Conservation (phyloP, 768 basidiomycete species). For the Phanerochaete sordida region DNA sequence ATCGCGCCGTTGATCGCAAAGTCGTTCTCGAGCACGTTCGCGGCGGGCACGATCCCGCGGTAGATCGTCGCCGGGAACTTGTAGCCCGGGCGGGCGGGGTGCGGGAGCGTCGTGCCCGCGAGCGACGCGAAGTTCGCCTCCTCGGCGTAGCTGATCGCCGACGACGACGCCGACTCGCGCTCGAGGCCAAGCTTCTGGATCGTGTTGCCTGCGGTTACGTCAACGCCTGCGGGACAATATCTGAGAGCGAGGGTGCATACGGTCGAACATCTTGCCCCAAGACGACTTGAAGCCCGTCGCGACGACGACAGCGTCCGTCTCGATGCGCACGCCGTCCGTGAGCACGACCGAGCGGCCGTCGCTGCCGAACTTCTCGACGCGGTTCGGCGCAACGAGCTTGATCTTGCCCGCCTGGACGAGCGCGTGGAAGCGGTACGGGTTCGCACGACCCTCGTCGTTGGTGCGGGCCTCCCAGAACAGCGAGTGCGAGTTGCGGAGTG, state of each 20-base stretch:
- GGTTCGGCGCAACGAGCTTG: slow-evolving; percentile 41
- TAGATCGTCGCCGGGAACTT: slow-evolving; percentile 43
- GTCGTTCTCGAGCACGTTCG: slow-evolving; percentile 51
- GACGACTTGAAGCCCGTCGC: slow-evolving; percentile 61
- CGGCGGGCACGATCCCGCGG: slow-evolving; percentile 59
- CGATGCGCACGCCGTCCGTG: slow-evolving; percentile 36
- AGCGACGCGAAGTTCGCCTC: slow-evolving; percentile 29
- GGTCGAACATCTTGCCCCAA: slow-evolving; percentile 42
- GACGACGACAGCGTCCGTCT: slow-evolving; percentile 47
- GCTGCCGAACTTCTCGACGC: slow-evolving; percentile 32
- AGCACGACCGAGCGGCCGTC: slow-evolving; percentile 39
- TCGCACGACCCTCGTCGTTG: slow-evolving; percentile 50
- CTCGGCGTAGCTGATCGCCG: slow-evolving; percentile 14
- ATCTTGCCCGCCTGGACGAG: slow-evolving; percentile 50
- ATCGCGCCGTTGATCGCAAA: slow-evolving; percentile 66
- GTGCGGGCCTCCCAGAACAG: slow-evolving; percentile 42
- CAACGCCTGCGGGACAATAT: neutral
- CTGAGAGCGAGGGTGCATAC: slow-evolving; percentile 19
- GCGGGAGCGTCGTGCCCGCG: slow-evolving; percentile 26
- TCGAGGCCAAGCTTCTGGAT: slow-evolving; percentile 47
- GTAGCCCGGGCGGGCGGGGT: slow-evolving; percentile 25
- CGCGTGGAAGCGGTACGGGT: slow-evolving; percentile 44
- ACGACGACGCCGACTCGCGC: slow-evolving; percentile 29
- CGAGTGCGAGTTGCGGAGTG: slow-evolving; percentile 40
- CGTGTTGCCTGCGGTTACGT: slow-evolving; percentile 36